Evolutionary conservation across 78 protist genomes (phyloP).

Genomic region (Cavenderia fasciculata): DNA sequence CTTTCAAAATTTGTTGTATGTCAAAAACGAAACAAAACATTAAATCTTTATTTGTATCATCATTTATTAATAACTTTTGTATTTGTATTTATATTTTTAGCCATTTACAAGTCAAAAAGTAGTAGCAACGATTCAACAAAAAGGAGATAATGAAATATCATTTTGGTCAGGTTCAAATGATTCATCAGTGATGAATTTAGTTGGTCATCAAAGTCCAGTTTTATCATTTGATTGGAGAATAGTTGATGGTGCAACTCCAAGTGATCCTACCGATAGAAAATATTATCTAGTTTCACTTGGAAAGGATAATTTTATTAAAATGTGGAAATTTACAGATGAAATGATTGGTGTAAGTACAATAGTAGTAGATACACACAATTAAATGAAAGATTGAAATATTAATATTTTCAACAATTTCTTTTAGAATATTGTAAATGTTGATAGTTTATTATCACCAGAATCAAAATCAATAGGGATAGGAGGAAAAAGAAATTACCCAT

Average conservation of each 20-base stretch:
- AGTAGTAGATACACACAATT: no score
- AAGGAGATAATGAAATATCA: constrained; percentile 20
- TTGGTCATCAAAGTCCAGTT: constrained; percentile 39
- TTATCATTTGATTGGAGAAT: constrained; percentile 49
- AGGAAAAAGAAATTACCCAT: neutral
- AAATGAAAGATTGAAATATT: no score
- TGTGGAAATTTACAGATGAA: constrained; percentile 37
- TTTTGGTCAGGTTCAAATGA: constrained; percentile 8
- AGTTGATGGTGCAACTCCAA: neutral
- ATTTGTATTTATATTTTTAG: no score
- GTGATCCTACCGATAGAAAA: no score
- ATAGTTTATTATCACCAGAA: neutral
- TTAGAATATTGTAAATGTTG: constrained; percentile 3
- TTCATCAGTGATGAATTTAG: neutral
- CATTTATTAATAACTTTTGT: no score
- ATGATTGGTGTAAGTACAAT: neutral
- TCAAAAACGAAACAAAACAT: no score
- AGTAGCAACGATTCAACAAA: constrained; percentile 23
- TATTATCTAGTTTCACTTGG: constrained; percentile 29
- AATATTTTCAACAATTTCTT: no score
- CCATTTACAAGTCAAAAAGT: neutral
- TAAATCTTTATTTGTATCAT: no score
- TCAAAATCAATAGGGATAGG: constrained; percentile 5
- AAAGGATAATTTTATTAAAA: constrained; percentile 27
- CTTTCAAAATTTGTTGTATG: constrained; percentile 32